These are phyloP conservation scores for Saprolegnia parasitica DNA, from an alignment of 352 stramenopile genomes.

Conservation along the genomic window DNA sequence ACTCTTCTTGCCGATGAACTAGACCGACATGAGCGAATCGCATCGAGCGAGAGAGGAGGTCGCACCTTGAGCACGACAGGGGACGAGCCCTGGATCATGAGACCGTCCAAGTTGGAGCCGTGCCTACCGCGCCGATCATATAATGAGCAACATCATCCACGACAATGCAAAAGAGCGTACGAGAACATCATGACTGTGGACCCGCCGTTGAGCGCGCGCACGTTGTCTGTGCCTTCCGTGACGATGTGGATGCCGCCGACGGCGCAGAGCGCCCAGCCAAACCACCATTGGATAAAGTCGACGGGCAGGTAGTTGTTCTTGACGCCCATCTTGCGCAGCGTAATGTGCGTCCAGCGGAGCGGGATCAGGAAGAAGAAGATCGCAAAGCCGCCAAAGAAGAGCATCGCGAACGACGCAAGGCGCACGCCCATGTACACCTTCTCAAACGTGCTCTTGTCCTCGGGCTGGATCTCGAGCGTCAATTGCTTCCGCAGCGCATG, in stretches of 20 bases:
- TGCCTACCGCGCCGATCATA: too few species aligned
- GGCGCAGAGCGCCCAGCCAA: conserved; percentile 37
- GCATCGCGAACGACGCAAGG: conserved; percentile 54
- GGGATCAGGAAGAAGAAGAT: conserved; percentile 60
- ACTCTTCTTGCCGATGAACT: conserved; percentile 83
- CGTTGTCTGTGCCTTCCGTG: conserved; percentile 49
- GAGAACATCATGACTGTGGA: conserved; percentile 81
- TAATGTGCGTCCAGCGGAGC: conserved; percentile 53
- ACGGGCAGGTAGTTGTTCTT: conserved; percentile 78
- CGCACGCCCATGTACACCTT: conserved; percentile 59
- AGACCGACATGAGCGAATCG: conserved; percentile 4
- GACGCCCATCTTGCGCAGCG: conserved; percentile 48
- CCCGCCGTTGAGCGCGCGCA: conserved; percentile 44
- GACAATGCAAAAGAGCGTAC: conserved; percentile 31
- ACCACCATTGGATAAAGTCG: conserved; percentile 41
- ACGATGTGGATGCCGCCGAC: conserved; percentile 45
- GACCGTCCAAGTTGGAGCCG: conserved; percentile 76
- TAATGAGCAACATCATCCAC: neutral
- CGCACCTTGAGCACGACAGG: conserved; percentile 63
- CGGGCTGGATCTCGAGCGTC: conserved; percentile 51
- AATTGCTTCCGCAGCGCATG: conserved; percentile 61
- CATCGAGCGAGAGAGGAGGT: neutral
- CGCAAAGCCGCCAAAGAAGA: conserved; percentile 75
- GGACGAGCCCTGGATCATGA: conserved; percentile 73
- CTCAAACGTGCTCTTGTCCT: conserved; percentile 43